These are phyloP conservation scores for Nakaseomyces nivariensis DNA, from an alignment of 1,139 yeast species.

Conservation along the genomic window DNA sequence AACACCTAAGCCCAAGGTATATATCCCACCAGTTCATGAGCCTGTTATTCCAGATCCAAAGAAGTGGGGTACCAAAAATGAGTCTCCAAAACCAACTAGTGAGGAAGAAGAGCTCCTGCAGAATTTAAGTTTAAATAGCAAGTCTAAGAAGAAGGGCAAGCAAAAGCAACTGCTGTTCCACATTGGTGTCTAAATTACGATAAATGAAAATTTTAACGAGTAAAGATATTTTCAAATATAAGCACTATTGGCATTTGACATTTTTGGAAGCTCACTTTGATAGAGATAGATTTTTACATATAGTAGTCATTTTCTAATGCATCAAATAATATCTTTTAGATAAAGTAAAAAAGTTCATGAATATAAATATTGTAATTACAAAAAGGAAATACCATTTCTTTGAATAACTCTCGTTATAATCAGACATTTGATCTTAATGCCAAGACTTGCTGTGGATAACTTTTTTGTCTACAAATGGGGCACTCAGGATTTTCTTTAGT, in stretches of 20 bases:
- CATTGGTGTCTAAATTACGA: conserved; percentile 29
- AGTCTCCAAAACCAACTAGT: conserved; percentile 1
- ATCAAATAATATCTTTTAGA: too few species aligned
- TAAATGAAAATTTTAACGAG: too few species aligned
- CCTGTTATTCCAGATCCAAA: conserved; percentile 26
- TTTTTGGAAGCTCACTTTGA: not conserved
- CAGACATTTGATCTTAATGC: conserved; percentile 37
- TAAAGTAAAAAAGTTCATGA: too few species aligned
- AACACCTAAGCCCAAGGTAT: conserved; percentile 33
- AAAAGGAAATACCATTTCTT: too few species aligned
- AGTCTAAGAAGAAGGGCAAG: conserved; percentile 30
- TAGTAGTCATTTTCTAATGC: not conserved
- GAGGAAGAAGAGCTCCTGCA: conserved; percentile 8
- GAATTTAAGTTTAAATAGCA: conserved; percentile 6
- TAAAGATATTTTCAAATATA: too few species aligned
- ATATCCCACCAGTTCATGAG: conserved; percentile 34
- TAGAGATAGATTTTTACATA: not conserved
- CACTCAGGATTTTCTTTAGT: conserved; percentile 81
- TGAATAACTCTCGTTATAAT: too few species aligned
- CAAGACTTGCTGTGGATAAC: conserved; percentile 64
- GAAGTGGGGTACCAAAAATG: conserved; percentile 20
- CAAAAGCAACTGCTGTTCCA: conserved; percentile 41
- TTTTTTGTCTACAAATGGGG: conserved; percentile 76
- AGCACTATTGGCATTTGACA: not conserved
- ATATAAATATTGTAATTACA: too few species aligned